These are phyloP conservation scores for Podospora comata DNA, from an alignment of 495 filamentous ascomycete genomes.

Conservation along the genomic window DNA sequence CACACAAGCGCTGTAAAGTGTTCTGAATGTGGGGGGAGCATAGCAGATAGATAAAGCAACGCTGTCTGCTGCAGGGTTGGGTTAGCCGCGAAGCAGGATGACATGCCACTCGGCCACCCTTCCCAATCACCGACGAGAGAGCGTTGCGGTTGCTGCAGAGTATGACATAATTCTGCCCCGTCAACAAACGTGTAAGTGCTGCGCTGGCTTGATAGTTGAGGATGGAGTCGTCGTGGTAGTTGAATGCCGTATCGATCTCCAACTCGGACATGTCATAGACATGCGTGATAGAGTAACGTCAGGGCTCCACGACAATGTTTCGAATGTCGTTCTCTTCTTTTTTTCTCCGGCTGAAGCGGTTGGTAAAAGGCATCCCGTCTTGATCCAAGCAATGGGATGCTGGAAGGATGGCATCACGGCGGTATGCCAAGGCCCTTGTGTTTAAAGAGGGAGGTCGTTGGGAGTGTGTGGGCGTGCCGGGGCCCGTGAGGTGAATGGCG, in stretches of 20 bases:
- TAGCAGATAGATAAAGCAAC: constrained; percentile 7
- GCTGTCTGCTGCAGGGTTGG: constrained; percentile 13
- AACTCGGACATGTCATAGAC: background rate
- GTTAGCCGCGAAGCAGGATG: constrained; percentile 11
- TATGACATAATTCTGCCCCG: constrained; percentile 22
- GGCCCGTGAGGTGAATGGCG: background rate
- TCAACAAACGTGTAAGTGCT: background rate
- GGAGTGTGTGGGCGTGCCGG: background rate
- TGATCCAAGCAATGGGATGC: background rate
- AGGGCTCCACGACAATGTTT: background rate
- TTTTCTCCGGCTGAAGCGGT: constrained; percentile 1
- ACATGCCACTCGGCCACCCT: constrained; percentile 8
- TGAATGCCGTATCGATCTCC: constrained; percentile 4
- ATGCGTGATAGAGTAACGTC: background rate
- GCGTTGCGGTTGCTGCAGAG: background rate
- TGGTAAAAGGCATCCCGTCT: background rate
- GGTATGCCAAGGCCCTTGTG: constrained; percentile 2
- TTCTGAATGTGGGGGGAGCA: background rate
- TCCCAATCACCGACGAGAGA: constrained; percentile 8
- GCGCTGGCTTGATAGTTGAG: constrained; percentile 1
- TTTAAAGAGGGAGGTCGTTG: constrained; percentile 5
- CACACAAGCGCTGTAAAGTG: background rate
- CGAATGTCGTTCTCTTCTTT: background rate
- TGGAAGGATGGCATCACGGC: background rate
- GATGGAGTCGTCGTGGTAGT: background rate